Evolutionary conservation across 1,139 yeast genomes (phyloP).

Genomic region (Suhomyces bokatorum): DNA sequence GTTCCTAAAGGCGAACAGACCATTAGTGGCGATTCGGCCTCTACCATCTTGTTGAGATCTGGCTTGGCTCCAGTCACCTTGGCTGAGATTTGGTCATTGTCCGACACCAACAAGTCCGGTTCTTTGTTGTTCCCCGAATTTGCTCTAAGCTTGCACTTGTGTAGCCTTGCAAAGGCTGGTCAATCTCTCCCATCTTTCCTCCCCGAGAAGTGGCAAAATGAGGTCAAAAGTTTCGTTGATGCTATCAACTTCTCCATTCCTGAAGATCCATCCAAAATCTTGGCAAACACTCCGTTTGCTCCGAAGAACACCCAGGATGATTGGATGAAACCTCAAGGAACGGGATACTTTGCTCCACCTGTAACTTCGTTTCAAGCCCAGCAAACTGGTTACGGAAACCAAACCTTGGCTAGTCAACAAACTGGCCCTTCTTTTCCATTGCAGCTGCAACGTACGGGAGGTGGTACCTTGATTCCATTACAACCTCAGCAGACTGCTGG

Average conservation of each 20-base stretch:
- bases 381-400: conserved; percentile 36
- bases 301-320: conserved; percentile 25
- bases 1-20: conserved; percentile 79
- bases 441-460: conserved; percentile 45
- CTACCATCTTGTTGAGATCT: conserved; percentile 77
- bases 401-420: conserved; percentile 17
- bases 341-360: conserved; percentile 22
- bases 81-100: conserved; percentile 87
- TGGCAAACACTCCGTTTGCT: conserved; percentile 53
- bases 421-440: conserved; percentile 27
- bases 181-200: conserved; percentile 70
- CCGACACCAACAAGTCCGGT: conserved; percentile 88
- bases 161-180: conserved; percentile 76
- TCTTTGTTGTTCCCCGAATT: conserved; percentile 88
- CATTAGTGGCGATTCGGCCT: conserved; percentile 74
- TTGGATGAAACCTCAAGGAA: conserved; percentile 32
- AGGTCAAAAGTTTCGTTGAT: conserved; percentile 84
- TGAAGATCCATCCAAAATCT: conserved; percentile 48
- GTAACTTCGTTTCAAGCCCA: conserved; percentile 34
- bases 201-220: conserved; percentile 75
- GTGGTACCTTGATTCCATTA: conserved; percentile 45
- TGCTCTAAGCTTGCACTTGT: conserved; percentile 87
- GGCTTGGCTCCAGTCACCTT: conserved; percentile 72
- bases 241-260: conserved; percentile 82
- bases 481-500: conserved; percentile 53